Percentiles rank a stretch among this genome's conserved stretches.
These are phyloP conservation scores for Candida freyschussii DNA, from an alignment of 1,139 yeast genomes.

Conservation along the genomic window DNA sequence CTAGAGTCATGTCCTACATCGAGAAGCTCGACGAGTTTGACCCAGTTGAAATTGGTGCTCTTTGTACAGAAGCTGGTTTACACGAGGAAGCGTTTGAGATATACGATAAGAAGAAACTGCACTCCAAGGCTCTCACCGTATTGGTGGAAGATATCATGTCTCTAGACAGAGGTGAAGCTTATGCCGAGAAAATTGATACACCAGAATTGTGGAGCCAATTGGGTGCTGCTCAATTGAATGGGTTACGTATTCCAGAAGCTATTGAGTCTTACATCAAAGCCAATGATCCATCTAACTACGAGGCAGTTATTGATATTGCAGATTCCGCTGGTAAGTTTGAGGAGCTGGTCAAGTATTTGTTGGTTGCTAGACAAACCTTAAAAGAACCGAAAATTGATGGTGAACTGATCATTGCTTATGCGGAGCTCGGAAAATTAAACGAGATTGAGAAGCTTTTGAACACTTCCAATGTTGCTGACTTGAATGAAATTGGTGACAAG, in stretches of 20 bases:
- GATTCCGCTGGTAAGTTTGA: constrained; percentile 96
- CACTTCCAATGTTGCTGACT: constrained; percentile 88
- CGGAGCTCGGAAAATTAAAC: constrained; percentile 64
- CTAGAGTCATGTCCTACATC: constrained; percentile 77
- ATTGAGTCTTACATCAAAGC: constrained; percentile 87
- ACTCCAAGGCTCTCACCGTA: constrained; percentile 80
- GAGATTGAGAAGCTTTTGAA: constrained; percentile 84
- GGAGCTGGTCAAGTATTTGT: constrained; percentile 79
- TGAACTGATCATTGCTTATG: constrained; percentile 82
- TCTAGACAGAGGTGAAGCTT: constrained; percentile 89
- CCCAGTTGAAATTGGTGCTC: constrained; percentile 89
- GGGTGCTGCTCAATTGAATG: constrained; percentile 95
- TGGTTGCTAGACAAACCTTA: constrained; percentile 90
- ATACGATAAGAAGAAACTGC: constrained; percentile 77
- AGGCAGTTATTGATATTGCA: constrained; percentile 90
- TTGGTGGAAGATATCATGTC: constrained; percentile 91
- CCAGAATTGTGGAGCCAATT: constrained; percentile 92
- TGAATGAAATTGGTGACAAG: constrained; percentile 89
- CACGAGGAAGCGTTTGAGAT: constrained; percentile 94
- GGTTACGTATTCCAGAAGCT: constrained; percentile 88
- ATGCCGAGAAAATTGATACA: constrained; percentile 83
- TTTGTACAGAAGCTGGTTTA: constrained; percentile 84
- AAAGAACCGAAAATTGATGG: constrained; percentile 94
- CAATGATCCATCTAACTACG: constrained; percentile 84
- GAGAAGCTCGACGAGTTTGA: constrained; percentile 90